Conservation (phyloP, 176 grass and related monocot genomes). For the Microstegium vimineum region DNA sequence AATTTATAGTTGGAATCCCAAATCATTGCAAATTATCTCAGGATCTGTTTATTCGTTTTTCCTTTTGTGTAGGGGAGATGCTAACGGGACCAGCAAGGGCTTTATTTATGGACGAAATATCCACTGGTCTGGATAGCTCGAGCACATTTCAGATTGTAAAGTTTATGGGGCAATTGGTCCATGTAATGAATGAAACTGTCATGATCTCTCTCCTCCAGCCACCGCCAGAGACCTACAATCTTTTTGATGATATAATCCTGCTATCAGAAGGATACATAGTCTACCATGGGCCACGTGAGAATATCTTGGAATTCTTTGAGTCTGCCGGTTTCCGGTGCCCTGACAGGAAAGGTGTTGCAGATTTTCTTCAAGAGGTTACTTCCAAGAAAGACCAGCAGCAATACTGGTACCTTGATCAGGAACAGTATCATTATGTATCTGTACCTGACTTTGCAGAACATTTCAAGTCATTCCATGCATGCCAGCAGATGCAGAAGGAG, state of each 20-base stretch:
- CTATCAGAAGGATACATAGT: conserved; percentile 65
- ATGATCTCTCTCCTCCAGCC: conserved; percentile 73
- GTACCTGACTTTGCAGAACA: conserved; percentile 39
- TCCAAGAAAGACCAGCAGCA: conserved; percentile 63
- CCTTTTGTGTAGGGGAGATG: conserved; percentile 52
- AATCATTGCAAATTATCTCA: background rate
- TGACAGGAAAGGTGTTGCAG: conserved; percentile 56
- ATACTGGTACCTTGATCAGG: conserved; percentile 43
- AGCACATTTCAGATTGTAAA: conserved; percentile 74
- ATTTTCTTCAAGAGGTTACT: conserved; percentile 73
- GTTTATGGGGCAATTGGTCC: conserved; percentile 55
- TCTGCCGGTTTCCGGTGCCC: conserved; percentile 54
- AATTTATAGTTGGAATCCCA: background rate
- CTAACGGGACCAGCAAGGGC: conserved; percentile 62
- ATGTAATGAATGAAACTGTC: conserved; percentile 62
- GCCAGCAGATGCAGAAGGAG: conserved; percentile 41
- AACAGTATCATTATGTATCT: conserved; percentile 37
- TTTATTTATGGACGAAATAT: conserved; percentile 83
- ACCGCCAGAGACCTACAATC: conserved; percentile 70
- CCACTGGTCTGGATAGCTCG: conserved; percentile 71
- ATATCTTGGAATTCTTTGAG: conserved; percentile 59
- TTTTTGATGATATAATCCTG: conserved; percentile 68
- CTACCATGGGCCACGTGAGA: conserved; percentile 62
- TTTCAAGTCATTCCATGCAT: conserved; percentile 44
- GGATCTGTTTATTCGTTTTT: background rate